A percentile compares a stretch with the other conserved stretches of the same genome.
phyloP scores from a whole-genome alignment of 164 flowering plant species.

The Nymphaea thermarum region DNA sequence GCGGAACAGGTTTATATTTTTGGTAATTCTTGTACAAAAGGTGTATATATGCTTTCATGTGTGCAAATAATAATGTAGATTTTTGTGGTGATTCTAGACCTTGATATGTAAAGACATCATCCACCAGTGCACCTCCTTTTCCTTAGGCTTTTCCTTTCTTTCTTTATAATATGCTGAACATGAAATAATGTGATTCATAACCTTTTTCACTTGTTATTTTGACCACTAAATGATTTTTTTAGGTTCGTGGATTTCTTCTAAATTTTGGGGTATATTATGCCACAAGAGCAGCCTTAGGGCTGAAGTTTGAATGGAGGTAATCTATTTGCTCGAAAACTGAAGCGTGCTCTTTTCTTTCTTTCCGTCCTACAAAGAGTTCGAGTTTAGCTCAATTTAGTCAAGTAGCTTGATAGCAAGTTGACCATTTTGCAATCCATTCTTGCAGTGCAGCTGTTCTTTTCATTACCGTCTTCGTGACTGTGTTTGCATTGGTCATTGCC shows the following conservation, averaged over 20 bases:
- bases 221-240: slow-evolving; percentile 10
- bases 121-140: no score
- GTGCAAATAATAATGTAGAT: no score
- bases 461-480: slow-evolving; percentile 82
- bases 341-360: background rate
- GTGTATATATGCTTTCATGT: no score
- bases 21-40: no score
- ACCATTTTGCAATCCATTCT: slow-evolving; percentile 4
- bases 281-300: slow-evolving; percentile 87
- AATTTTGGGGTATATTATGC: slow-evolving; percentile 98
- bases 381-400: background rate
- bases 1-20: no score
- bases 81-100: no score
- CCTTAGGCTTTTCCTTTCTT: no score
- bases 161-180: no score
- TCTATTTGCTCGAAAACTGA: background rate
- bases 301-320: slow-evolving; percentile 92
- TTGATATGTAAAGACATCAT: no score
- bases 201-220: background rate
- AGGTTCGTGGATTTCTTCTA: slow-evolving; percentile 99
- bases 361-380: background rate
- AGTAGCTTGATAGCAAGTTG: background rate
- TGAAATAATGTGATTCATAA: background rate
- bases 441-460: slow-evolving; percentile 91
- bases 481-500: slow-evolving; percentile 96